Base-by-base conservation (phyloP, 257 asterid species). In the Forsythia viridissima region DNA sequence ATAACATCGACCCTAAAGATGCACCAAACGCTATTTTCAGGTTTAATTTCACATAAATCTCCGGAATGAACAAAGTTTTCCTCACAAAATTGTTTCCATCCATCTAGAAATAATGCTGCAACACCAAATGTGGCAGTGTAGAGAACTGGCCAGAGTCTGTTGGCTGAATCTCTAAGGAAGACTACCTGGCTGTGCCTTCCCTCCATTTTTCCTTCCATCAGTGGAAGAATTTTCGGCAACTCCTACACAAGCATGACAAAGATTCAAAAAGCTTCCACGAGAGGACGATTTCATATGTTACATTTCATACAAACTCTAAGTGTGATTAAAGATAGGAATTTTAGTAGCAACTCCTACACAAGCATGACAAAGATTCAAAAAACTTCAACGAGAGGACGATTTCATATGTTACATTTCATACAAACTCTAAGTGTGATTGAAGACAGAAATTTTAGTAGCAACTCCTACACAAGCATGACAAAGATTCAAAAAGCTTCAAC, bases 81-180 rank as follows among this genome's bases (percentile, higher is more conserved):
- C 41, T 75, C 4, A 76, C 89, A 85, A 51, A 85, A 85, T 3
- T 8, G 12, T 4, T 1, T 48, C 91, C 91, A 88, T 24, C 82
- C 76, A 10, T 3, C 69, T 24, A 82, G 71, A 39, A 88, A 80
- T 6, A 88, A 80, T 6, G 78, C 85, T 55, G 57, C 76, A 3
- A 77, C 20, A 59, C 24, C 44, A 2, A 3, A 24, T 48, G 24
- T 16, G 5, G 67, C 78, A 0, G 11, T 79, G 79, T 80, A 76
- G 41, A 83, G 42, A 63, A 85, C 73, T 6, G 86, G 89, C 84
- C 79, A 73, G 10, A 80, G 73, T 81, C 77, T 76, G 67, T 74
- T 43, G 4, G 4, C 34, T 6, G 91, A 51, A 73, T 65, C 84
- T 73, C 78, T 81, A 68, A 88, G 81, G 79, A 20, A 80, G 8